Conservation (phyloP, 495 filamentous ascomycete genomes). For the Neurospora sp. region DNA sequence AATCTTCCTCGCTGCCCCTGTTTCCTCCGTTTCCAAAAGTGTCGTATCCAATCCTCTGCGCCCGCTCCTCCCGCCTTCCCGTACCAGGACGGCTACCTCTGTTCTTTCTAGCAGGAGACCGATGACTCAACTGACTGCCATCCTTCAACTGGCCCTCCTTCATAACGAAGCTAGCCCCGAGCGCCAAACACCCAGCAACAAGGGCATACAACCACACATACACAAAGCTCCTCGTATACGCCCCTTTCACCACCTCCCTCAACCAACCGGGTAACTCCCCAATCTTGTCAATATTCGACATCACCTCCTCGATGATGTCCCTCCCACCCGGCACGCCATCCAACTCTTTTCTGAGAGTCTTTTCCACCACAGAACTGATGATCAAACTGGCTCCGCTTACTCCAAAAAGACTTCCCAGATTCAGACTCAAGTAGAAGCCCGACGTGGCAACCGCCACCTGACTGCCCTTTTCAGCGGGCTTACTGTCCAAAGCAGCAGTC, state of each 20-base stretch:
- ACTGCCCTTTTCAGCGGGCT: neutral
- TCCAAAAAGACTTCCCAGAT: constrained; percentile 6
- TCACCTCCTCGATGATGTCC: constrained; percentile 3
- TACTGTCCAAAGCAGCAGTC: constrained; percentile 1
- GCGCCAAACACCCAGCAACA: constrained; percentile 1
- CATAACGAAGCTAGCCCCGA: constrained; percentile 6
- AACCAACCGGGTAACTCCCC: constrained; percentile 4
- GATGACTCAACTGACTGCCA: neutral
- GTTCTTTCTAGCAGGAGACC: neutral
- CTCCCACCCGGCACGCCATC: neutral
- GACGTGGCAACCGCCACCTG: constrained; percentile 7
- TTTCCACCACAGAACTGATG: constrained; percentile 3
- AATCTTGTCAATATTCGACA: constrained; percentile 10
- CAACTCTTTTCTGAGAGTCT: neutral
- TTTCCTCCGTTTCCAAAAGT: neutral
- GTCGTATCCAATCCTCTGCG: neutral
- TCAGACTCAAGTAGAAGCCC: constrained; percentile 7
- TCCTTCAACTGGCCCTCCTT: constrained; percentile 1
- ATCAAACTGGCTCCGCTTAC: constrained; percentile 3
- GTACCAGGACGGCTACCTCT: neutral
- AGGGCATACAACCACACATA: constrained; percentile 9
- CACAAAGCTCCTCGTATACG: constrained; percentile 7
- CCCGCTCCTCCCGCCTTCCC: neutral
- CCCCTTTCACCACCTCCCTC: neutral
- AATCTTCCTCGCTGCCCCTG: neutral